Conservation (phyloP, 768 basidiomycete genomes). For the Trametes punicea region DNA sequence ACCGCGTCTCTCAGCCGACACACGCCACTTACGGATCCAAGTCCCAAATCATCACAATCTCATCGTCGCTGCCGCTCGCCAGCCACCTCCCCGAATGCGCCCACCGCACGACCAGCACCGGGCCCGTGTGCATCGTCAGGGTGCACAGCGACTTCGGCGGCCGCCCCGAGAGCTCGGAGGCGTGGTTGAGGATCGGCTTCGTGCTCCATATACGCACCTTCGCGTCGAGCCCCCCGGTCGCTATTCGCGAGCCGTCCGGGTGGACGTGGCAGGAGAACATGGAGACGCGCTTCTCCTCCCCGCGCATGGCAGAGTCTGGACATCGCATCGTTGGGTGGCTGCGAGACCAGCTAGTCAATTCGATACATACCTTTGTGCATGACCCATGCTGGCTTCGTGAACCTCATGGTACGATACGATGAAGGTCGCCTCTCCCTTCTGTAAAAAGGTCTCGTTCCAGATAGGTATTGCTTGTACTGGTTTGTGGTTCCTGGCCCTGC, state of each 20-base stretch:
- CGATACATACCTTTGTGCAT: conserved; percentile 62
- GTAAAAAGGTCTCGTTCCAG: no score
- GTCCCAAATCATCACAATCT: conserved; percentile 96
- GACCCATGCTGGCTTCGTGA: conserved; percentile 89
- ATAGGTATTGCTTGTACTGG: no score
- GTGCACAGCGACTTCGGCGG: conserved; percentile 90
- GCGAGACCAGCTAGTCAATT: conserved; percentile 3
- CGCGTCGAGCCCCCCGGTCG: conserved; percentile 95
- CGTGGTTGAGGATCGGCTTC: conserved; percentile 81
- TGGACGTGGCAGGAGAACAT: conserved; percentile 95
- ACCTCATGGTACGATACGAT: conserved; percentile 54
- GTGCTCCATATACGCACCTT: conserved; percentile 98
- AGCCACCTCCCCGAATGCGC: conserved; percentile 91
- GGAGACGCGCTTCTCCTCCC: conserved; percentile 69
- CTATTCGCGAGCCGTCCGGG: conserved; percentile 92
- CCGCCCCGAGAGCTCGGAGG: conserved; percentile 60
- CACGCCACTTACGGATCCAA: conserved; percentile 78
- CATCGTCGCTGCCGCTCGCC: conserved; percentile 95
- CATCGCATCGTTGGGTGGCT: background rate
- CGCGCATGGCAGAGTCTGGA: conserved; percentile 50
- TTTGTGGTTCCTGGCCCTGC: no score
- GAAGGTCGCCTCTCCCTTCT: background rate
- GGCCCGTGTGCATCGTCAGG: conserved; percentile 89
- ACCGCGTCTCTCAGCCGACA: background rate
- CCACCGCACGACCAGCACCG: conserved; percentile 90